Percentiles rank a stretch among this genome's conserved stretches.
phyloP scores from a whole-genome alignment of 495 filamentous ascomycete genomes.

The Jackrogersella multiformis region DNA sequence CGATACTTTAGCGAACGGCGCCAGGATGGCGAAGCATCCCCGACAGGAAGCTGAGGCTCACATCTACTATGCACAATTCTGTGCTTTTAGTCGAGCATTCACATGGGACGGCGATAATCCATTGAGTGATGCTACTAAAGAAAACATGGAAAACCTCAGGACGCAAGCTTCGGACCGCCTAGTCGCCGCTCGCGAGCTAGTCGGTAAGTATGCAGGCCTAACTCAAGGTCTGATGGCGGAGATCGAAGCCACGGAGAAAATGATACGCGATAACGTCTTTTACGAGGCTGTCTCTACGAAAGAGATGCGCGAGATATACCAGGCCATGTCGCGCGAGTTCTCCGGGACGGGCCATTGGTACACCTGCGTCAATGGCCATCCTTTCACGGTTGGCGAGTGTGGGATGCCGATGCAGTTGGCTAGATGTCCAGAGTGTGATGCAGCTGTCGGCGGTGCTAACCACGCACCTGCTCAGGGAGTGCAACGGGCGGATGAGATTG shows the following conservation, averaged over 20 bases:
- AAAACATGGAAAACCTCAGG: constrained; percentile 13
- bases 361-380: constrained; percentile 71
- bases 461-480: constrained; percentile 65
- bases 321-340: constrained; percentile 63
- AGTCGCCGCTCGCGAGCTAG: constrained; percentile 21
- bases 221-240: constrained; percentile 24
- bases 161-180: constrained; percentile 26
- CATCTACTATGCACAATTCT: constrained; percentile 47
- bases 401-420: constrained; percentile 72
- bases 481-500: constrained; percentile 40
- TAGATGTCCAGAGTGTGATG: constrained; percentile 72
- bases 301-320: constrained; percentile 54
- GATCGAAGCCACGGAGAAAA: constrained; percentile 33
- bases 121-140: neutral
- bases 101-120: neutral
- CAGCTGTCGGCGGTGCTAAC: constrained; percentile 65
- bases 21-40: constrained; percentile 30
- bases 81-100: constrained; percentile 34
- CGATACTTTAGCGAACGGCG: constrained; percentile 41
- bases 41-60: constrained; percentile 50
- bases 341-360: constrained; percentile 73
- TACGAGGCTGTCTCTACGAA: constrained; percentile 48
- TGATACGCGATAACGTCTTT: constrained; percentile 42
- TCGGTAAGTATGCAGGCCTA: constrained; percentile 28
- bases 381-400: constrained; percentile 79